Base-by-base conservation (phyloP, 2,329 filamentous ascomycete species). In the Cladophialophora exuberans region DNA sequence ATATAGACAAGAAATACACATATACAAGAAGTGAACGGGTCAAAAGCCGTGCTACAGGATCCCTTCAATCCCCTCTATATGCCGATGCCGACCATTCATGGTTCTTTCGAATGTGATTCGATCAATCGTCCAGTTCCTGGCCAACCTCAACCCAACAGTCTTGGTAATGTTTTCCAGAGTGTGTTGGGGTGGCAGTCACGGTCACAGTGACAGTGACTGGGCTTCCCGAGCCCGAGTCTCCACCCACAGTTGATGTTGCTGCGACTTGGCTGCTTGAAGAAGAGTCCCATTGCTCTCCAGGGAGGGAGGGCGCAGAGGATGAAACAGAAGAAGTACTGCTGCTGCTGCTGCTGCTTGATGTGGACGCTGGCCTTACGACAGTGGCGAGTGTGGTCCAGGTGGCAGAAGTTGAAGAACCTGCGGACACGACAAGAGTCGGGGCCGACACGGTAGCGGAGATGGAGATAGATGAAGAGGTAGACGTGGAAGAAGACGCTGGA, bases 71-170 rank as follows among this genome's bases (percentile, higher is more conserved):
- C n/a, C n/a, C n/a, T n/a, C n/a, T n/a, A n/a, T n/a, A n/a, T n/a
- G n/a, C n/a, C n/a, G n/a, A n/a, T n/a, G n/a, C n/a, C n/a, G n/a
- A n/a, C n/a, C n/a, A n/a, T n/a, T n/a, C n/a, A n/a, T n/a, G n/a
- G n/a, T n/a, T n/a, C n/a, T n/a, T n/a, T n/a, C n/a, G n/a, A n/a
- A n/a, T n/a, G n/a, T n/a, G n/a, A n/a, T n/a, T n/a, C n/a, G n/a
- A n/a, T 42, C 36, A 47, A n/a, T 33, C n/a, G 3, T 51, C 36
- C 38, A 42, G 5, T 11, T 51, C 36, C 17, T 51, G 35, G 9
- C 35, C 47, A 22, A 17, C n/a, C 17, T 51, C 47, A 22, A 51
- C 35, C 47, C 47, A 51, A 36, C 47, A 51, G 4, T 39, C 47
- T 22, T 25, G 41, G 47, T 26, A 51, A 33, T 51, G 47, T 5